Conservation (phyloP, 345 rosid genomes). For the Psidium guajava region DNA sequence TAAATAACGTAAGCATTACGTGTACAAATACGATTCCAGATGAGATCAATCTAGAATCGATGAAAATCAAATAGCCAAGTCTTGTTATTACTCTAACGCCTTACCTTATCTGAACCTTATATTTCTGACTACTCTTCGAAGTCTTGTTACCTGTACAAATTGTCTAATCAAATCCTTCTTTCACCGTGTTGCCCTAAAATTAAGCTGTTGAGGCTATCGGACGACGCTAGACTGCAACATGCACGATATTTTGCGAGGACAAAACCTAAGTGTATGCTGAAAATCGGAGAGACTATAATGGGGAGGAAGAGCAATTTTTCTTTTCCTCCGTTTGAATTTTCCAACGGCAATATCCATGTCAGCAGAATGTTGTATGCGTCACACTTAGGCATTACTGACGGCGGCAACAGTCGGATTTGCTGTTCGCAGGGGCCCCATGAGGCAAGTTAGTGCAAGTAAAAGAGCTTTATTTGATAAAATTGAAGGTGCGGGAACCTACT, state of each 20-base stretch:
- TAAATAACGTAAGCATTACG: background rate
- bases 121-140: background rate
- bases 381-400: background rate
- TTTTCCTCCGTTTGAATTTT: background rate
- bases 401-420: background rate
- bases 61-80: background rate
- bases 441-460: background rate
- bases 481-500: background rate
- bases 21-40: background rate
- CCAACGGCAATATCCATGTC: background rate
- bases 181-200: background rate
- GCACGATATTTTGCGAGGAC: background rate
- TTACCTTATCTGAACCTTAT: background rate
- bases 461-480: background rate
- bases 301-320: background rate
- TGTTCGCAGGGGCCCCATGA: background rate
- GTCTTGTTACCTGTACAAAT: background rate
- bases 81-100: background rate
- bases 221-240: background rate
- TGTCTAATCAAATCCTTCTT: background rate
- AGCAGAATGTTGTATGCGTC: background rate
- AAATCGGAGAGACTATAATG: background rate
- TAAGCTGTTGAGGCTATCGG: background rate
- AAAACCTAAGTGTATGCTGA: background rate
- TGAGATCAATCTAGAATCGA: background rate